Conservation (phyloP, 169 alveolate genomes). For the Cyclospora cayetanensis region DNA sequence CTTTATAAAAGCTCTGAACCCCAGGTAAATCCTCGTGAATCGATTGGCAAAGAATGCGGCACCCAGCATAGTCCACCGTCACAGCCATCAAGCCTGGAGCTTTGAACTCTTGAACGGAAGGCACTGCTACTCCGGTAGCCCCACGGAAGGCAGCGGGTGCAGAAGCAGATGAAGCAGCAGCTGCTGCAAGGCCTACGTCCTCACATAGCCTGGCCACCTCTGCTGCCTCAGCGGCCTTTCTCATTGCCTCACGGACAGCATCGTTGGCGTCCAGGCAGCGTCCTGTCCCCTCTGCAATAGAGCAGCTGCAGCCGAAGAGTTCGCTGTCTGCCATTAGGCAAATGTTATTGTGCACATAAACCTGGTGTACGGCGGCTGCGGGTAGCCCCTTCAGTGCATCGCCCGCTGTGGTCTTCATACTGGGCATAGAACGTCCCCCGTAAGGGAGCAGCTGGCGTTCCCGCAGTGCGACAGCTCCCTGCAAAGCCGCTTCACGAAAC, state of each 20-base stretch:
- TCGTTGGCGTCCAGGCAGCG: neutral
- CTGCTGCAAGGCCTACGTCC: neutral
- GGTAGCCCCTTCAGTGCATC: neutral
- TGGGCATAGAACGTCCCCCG: neutral
- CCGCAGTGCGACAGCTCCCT: conserved; percentile 3
- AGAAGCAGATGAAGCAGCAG: neutral
- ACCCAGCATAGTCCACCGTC: neutral
- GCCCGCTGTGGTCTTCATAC: neutral
- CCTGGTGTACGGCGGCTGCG: neutral
- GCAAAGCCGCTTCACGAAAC: neutral
- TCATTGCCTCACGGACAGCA: neutral
- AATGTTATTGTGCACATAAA: neutral
- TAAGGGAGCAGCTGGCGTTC: neutral
- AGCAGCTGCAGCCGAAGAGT: neutral
- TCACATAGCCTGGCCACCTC: neutral
- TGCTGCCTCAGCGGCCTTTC: neutral
- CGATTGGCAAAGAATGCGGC: neutral
- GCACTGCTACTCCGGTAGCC: neutral
- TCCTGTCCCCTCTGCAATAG: neutral
- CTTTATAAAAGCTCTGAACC: neutral
- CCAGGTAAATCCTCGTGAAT: neutral
- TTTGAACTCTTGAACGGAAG: neutral
- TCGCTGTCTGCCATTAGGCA: neutral
- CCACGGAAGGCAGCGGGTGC: neutral
- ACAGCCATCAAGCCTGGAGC: neutral